Evolutionary conservation across 2,329 filamentous ascomycete genomes (phyloP).

Genomic region (Pyrenochaeta sp.): DNA sequence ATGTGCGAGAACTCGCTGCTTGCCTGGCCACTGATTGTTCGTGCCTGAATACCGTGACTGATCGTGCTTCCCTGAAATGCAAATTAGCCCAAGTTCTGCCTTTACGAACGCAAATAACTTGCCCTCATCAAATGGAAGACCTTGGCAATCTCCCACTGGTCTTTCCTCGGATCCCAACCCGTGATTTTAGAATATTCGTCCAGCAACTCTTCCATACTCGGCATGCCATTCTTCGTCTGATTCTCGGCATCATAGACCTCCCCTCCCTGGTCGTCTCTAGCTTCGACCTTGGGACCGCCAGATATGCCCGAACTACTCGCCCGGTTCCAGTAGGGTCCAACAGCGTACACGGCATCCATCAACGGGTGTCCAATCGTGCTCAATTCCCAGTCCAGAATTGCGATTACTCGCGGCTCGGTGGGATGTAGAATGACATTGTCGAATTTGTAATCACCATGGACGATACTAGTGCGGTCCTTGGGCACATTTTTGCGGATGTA

Average conservation of each 20-base stretch:
- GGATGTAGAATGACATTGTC: slow-evolving; percentile 73
- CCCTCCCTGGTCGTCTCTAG: slow-evolving; percentile 49
- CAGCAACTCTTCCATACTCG: slow-evolving; percentile 64
- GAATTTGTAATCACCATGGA: slow-evolving; percentile 95
- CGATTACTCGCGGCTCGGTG: slow-evolving; percentile 85
- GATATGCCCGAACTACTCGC: slow-evolving; percentile 37
- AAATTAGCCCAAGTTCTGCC: slow-evolving; percentile 1
- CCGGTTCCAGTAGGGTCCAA: slow-evolving; percentile 56
- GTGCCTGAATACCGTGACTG: slow-evolving; percentile 45
- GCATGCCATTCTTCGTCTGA: slow-evolving; percentile 67
- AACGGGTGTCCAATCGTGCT: slow-evolving; percentile 93
- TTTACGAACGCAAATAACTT: slow-evolving; percentile 5
- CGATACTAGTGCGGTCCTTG: slow-evolving; percentile 76
- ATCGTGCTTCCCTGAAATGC: slow-evolving; percentile 39
- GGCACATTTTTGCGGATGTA: slow-evolving; percentile 76
- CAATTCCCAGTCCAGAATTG: slow-evolving; percentile 97
- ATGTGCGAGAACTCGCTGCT: slow-evolving; percentile 47
- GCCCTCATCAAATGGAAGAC: slow-evolving; percentile 47
- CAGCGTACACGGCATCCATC: slow-evolving; percentile 86
- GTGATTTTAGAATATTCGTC: slow-evolving; percentile 70
- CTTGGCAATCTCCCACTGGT: slow-evolving; percentile 45
- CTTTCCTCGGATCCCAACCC: slow-evolving; percentile 70
- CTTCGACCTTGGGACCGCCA: slow-evolving; percentile 41
- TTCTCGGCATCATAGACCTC: slow-evolving; percentile 38
- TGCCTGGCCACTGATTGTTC: slow-evolving; percentile 45